Evolutionary conservation across 192 early-diverging fungal genomes (phyloP), one percentile per base, ranked within the genome.

Genomic region (Spinellus fusiger): DNA sequence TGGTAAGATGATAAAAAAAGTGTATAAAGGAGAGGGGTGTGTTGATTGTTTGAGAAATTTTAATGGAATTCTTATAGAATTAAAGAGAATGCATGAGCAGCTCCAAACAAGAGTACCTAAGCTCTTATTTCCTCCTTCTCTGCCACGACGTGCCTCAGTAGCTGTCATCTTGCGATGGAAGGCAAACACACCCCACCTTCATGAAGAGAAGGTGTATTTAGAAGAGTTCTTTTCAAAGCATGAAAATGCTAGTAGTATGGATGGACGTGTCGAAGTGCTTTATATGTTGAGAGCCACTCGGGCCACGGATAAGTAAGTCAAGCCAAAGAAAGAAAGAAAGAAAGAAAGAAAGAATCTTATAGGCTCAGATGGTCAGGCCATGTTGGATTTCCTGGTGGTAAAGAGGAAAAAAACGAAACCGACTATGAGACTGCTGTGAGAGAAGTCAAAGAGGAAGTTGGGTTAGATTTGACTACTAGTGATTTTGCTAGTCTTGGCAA

Each of bases 231-330:
- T n/a, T n/a, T n/a, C n/a, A n/a, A n/a, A n/a, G n/a, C n/a, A n/a
- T n/a, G n/a, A n/a, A n/a, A n/a, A n/a, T n/a, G n/a, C n/a, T n/a
- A n/a, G n/a, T n/a, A n/a, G 56, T 58, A 2, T 70, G 69, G 69
- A 58, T 70, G 2, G 29, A 44, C 3, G 25, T 10, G 37, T 54
- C 4, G 69, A 70, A 46, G 5, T 70, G 4, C 35, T 70, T 20
- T 70, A 59, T 51, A 70, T 70, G 69, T 57, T 54, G 25, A 51
- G 69, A 46, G 58, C 69, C 5, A 70, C 69, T 16, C 37, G 69
- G 3, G 33, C 38, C 20, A 57, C 56, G 29, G 69, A 70, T 37
- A 47, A 56, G 69, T 70, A 54, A 61, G 32, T 61, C 5, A 47
- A 35, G 33, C 13, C 49, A 25, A 25, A 49, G 9, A 32, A 28